Base-by-base conservation (phyloP, 75 land plant genomes). In the Larix kaempferi region DNA sequence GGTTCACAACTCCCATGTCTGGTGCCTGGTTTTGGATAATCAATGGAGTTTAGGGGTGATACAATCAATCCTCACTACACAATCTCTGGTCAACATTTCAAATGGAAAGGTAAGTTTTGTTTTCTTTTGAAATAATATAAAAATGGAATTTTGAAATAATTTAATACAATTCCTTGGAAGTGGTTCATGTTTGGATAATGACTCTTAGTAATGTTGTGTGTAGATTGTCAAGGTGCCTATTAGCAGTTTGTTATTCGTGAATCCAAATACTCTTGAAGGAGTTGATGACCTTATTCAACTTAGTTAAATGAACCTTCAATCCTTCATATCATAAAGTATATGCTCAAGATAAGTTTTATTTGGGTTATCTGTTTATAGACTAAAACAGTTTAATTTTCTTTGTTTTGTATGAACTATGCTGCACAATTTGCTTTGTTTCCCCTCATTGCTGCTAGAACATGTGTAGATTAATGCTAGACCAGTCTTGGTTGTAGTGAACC, bases 301-400 rank as follows among this genome's bases (percentile, higher is more conserved):
- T 21, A 98, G 98, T 83, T 98, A 95, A 88, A 95, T 87, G 98
- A 98, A 74, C 99, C 99, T 79, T 92, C 99, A 74, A 90, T 95
- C 13, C 75, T 95, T 76, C 92, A 88, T 86, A 91, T 61, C 83
- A 87, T 54, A 85, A 86, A 57, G 84, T 98, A 83, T 98, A 95
- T 60, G 54, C 71, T 4, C 83, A 78, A 73, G 89, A 95, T 75
- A 82, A 83, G 73, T 91, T 98, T 19, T 98, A 98, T 88, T 98
- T 98, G 71, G 84, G 98, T 79, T 44, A 27, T 73, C n/a, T 33
- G 57, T 13, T 22, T 29, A 7, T n/a, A 10, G 8, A 23, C 21
- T 71, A 58, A 16, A 57, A 19, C 17, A 25, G 23, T 74, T 63
- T 21, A 26, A 15, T 58, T 77, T 59, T 25, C 64, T 22, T 73